phyloP scores from a whole-genome alignment of 2,329 filamentous ascomycete species.

The Acrodontium crateriforme region DNA sequence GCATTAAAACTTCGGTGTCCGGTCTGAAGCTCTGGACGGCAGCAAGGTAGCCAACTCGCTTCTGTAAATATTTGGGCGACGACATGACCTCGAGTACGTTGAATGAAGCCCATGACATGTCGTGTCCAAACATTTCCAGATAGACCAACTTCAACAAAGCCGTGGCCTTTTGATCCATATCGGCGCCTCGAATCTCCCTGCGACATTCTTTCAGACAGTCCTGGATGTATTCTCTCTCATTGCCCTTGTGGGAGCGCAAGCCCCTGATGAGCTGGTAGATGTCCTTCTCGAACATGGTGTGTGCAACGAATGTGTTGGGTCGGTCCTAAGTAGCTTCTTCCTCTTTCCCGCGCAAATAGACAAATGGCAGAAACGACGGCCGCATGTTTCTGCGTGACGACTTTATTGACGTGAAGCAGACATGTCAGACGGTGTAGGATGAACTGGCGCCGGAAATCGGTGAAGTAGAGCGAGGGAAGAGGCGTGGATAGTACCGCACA shows the following conservation, averaged over 20 bases:
- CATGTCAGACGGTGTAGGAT: too few species aligned
- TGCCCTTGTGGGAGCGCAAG: slow-evolving; percentile 86
- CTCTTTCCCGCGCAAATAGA: too few species aligned
- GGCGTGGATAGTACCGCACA: too few species aligned
- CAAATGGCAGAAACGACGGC: too few species aligned
- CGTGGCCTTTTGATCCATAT: slow-evolving; percentile 96
- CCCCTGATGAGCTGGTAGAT: slow-evolving; percentile 97
- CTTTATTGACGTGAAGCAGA: too few species aligned
- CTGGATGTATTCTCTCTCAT: slow-evolving; percentile 89
- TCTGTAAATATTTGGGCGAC: slow-evolving; percentile 84
- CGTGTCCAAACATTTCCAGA: slow-evolving; percentile 96
- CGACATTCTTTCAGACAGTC: slow-evolving; percentile 91
- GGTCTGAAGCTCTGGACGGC: slow-evolving; percentile 92
- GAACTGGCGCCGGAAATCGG: too few species aligned
- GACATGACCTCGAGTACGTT: slow-evolving; percentile 99
- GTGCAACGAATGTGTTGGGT: too few species aligned
- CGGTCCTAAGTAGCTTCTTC: too few species aligned
- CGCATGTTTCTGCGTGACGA: too few species aligned
- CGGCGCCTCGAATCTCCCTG: slow-evolving; percentile 77
- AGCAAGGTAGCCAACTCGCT: slow-evolving; percentile 85
- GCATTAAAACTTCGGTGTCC: slow-evolving; percentile 93
- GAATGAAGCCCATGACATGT: slow-evolving; percentile 99
- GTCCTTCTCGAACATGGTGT: slow-evolving; percentile 99
- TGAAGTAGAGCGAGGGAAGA: too few species aligned
- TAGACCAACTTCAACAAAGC: slow-evolving; percentile 93